These are phyloP conservation scores for Coemansia sp. DNA, from an alignment of 192 early-diverging fungal genomes.

Conservation along the genomic window DNA sequence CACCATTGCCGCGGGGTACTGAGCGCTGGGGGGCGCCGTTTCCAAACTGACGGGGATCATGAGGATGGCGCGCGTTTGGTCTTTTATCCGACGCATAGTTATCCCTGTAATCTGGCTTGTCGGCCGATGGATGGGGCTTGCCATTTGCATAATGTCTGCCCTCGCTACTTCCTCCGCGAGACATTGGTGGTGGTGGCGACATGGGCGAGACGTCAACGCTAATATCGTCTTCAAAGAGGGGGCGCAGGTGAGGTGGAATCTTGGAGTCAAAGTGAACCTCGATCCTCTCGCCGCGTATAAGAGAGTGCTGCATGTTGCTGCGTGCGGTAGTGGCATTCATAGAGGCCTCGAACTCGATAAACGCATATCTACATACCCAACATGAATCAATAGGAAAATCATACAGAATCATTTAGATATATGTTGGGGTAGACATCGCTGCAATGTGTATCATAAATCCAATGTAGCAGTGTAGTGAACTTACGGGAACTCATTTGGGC, in stretches of 20 bases:
- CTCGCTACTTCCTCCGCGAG: constrained; percentile 1
- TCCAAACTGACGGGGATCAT: neutral
- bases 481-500: constrained; percentile 40
- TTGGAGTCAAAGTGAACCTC: constrained; percentile 50
- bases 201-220: neutral
- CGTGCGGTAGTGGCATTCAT: constrained; percentile 38
- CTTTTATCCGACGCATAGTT: neutral
- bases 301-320: constrained; percentile 26
- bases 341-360: constrained; percentile 36
- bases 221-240: neutral
- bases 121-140: neutral
- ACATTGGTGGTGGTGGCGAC: neutral
- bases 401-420: constrained; percentile 7
- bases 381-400: too few relatives aligned
- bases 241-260: constrained; percentile 25
- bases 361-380: constrained; percentile 38
- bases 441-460: neutral
- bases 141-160: constrained; percentile 1
- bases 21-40: neutral
- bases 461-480: constrained; percentile 7
- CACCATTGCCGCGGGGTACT: neutral
- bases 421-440: neutral
- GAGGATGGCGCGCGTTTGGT: neutral
- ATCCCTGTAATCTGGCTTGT: neutral
- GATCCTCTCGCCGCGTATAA: constrained; percentile 20